These are phyloP conservation scores for Ambrosia artemisiifolia DNA, from an alignment of 129 eudicot genomes.

Conservation along the genomic window DNA sequence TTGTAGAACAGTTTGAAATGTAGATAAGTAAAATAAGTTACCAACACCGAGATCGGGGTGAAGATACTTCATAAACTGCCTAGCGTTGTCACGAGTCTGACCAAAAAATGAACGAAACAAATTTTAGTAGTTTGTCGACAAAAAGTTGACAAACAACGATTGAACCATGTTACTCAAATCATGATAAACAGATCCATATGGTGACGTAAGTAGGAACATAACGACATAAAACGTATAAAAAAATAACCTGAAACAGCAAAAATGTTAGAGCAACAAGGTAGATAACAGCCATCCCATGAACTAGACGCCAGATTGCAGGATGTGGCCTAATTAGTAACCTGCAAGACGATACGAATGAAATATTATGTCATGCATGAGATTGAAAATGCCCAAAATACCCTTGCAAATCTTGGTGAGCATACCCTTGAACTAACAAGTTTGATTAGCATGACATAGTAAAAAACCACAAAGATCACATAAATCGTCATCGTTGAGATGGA, in stretches of 20 bases:
- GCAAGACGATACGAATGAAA: slow-evolving; percentile 25
- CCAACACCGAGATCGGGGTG: slow-evolving; percentile 98
- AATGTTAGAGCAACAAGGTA: slow-evolving; percentile 94
- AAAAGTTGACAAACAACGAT: not conserved
- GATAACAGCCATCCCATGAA: slow-evolving; percentile 96
- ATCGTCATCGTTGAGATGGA: slow-evolving; percentile 1
- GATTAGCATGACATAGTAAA: not conserved
- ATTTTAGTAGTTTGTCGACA: not conserved
- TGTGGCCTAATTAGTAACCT: slow-evolving; percentile 96
- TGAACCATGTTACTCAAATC: not conserved
- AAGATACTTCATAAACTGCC: slow-evolving; percentile 89
- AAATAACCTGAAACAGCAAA: slow-evolving; percentile 88
- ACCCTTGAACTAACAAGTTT: not conserved
- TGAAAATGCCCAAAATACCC: slow-evolving; percentile 5
- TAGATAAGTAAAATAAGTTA: slow-evolving; percentile 25
- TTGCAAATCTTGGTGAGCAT: not conserved
- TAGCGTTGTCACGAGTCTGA: slow-evolving; percentile 97
- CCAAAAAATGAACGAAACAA: slow-evolving; percentile 14
- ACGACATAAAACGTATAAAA: not conserved
- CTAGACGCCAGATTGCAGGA: slow-evolving; percentile 99
- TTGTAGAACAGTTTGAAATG: not conserved
- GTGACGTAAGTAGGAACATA: not conserved
- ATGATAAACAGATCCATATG: not conserved
- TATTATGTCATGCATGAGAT: slow-evolving; percentile 3
- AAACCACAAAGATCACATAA: not conserved